Evolutionary conservation across 106 monocot species (phyloP).

Genomic region (Xerophyta viscosa): DNA sequence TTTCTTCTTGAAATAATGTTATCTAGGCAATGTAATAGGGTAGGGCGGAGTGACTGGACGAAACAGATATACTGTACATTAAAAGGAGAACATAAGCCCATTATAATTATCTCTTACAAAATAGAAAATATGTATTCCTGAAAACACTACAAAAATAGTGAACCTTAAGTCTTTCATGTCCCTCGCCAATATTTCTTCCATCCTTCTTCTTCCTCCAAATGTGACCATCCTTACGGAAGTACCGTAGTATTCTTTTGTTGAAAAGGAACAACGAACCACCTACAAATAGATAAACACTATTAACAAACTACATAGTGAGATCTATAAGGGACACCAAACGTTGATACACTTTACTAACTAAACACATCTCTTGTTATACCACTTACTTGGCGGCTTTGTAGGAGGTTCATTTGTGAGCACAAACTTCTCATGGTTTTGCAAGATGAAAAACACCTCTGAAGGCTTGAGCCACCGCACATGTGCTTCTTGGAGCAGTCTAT

Average conservation of each 20-base stretch:
- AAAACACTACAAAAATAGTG: background rate
- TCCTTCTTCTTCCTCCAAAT: conserved; percentile 57
- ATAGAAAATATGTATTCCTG: conserved; percentile 1
- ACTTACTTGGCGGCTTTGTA: conserved; percentile 63
- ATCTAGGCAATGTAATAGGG: too few relatives aligned
- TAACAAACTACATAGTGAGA: background rate
- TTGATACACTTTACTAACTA: background rate
- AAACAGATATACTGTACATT: too few relatives aligned
- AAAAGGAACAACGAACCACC: conserved; percentile 84
- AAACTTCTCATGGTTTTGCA: conserved; percentile 54
- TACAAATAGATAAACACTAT: conserved; percentile 5
- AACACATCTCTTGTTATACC: background rate
- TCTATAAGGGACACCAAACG: background rate
- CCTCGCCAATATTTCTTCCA: conserved; percentile 52
- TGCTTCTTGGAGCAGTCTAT: conserved; percentile 46
- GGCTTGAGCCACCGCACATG: conserved; percentile 73
- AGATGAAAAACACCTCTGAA: conserved; percentile 57
- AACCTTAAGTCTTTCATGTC: conserved; percentile 70
- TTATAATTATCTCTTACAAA: too few relatives aligned
- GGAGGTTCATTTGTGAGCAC: conserved; percentile 28
- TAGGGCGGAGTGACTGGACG: too few relatives aligned
- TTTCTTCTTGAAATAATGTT: too few relatives aligned
- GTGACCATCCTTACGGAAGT: conserved; percentile 69
- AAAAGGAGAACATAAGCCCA: too few relatives aligned
- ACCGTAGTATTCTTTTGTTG: conserved; percentile 59